Conservation (phyloP, 2,329 filamentous ascomycete genomes). For the Emydomyces testavorans region DNA sequence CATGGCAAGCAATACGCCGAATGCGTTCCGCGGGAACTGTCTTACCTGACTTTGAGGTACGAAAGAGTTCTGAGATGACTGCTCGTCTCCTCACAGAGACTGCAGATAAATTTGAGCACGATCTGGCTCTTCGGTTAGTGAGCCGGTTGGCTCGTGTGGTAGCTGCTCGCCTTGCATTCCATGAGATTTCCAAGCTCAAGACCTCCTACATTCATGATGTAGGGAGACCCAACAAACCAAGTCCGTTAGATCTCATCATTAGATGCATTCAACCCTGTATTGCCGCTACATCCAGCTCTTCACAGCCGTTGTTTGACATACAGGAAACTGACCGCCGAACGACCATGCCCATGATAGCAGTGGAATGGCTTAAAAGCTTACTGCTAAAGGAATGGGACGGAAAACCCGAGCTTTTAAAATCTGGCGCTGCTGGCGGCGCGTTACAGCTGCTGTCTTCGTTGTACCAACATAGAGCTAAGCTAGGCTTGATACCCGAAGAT, state of each 20-base stretch:
- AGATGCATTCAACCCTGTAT: conserved; percentile 24
- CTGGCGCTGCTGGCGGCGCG: conserved; percentile 64
- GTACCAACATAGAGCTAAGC: conserved; percentile 57
- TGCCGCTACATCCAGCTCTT: neutral
- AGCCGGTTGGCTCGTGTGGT: conserved; percentile 40
- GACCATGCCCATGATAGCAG: conserved; percentile 26
- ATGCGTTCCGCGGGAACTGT: conserved; percentile 33
- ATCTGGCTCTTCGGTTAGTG: conserved; percentile 41
- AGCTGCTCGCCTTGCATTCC: conserved; percentile 39
- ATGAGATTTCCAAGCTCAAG: conserved; percentile 37
- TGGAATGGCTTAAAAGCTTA: conserved; percentile 47
- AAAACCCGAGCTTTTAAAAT: conserved; percentile 54
- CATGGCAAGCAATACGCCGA: conserved; percentile 34
- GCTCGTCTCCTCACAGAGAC: conserved; percentile 26
- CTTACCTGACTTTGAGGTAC: conserved; percentile 29
- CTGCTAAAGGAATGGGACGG: conserved; percentile 75
- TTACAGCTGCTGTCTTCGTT: conserved; percentile 61
- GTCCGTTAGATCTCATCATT: conserved; percentile 29
- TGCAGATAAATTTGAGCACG: conserved; percentile 41
- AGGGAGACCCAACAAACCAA: conserved; percentile 23
- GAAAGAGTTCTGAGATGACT: conserved; percentile 23
- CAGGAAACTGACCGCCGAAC: conserved; percentile 17
- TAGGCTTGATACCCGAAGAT: conserved; percentile 55
- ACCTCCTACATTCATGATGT: conserved; percentile 22
- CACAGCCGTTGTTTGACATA: neutral